phyloP scores from a whole-genome alignment of 148 eudicot species.

The Pharnaceum exiguum region DNA sequence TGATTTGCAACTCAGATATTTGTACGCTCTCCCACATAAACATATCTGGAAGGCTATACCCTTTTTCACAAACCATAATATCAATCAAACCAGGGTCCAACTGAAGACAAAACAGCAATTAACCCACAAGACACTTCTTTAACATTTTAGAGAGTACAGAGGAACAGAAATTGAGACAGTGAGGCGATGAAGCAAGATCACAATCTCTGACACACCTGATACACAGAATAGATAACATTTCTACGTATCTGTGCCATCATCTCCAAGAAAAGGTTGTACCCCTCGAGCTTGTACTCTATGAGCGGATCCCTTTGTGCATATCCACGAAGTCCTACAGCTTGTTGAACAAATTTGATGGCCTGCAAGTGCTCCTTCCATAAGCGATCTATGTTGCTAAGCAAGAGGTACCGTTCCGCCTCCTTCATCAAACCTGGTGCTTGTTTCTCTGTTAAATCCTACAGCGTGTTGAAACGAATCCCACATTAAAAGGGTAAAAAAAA shows the following conservation, averaged over 20 bases:
- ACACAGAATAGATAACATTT: conserved; percentile 90
- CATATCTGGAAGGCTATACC: not conserved
- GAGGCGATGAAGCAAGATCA: not conserved
- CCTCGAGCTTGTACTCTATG: conserved; percentile 97
- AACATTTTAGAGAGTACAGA: no score
- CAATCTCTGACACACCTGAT: conserved; percentile 61
- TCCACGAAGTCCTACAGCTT: conserved; percentile 96
- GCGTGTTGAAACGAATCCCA: not conserved
- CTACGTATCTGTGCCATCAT: conserved; percentile 99
- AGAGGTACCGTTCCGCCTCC: conserved; percentile 91
- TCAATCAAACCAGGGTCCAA: no score
- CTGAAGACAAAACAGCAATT: no score
- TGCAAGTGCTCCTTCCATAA: conserved; percentile 99
- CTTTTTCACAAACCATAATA: not conserved
- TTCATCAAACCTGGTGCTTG: conserved; percentile 90
- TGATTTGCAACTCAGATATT: not conserved
- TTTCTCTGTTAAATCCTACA: conserved; percentile 77
- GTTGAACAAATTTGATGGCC: conserved; percentile 92
- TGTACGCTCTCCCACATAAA: not conserved
- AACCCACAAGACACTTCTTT: no score
- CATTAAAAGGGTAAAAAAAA: not conserved
- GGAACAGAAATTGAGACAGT: no score
- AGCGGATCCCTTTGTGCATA: conserved; percentile 99
- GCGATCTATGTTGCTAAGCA: conserved; percentile 93
- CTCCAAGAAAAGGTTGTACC: conserved; percentile 92